Conservation (phyloP, 805 yeast species). For the Candida vartiovaarae region DNA sequence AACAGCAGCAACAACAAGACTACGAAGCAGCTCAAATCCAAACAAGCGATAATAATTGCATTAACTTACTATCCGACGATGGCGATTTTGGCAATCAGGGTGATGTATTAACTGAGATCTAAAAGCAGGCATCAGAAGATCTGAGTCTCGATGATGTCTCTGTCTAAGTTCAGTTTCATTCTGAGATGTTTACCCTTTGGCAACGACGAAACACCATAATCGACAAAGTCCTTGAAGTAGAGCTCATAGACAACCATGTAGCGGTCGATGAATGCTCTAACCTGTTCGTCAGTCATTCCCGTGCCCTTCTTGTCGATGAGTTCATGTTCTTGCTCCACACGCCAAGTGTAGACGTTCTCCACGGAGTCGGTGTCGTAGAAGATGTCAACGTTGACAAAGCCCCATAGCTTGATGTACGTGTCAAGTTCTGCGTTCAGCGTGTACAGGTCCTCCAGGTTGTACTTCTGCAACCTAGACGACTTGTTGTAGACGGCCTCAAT, state of each 20-base stretch:
- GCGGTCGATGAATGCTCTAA: slow-evolving; percentile 61
- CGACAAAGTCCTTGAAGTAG: slow-evolving; percentile 43
- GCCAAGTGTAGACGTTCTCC: slow-evolving; percentile 67
- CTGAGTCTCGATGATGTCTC: slow-evolving; percentile 10
- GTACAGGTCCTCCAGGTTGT: slow-evolving; percentile 24
- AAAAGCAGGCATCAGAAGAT: slow-evolving; percentile 2
- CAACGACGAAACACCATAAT: slow-evolving; percentile 22
- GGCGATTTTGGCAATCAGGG: background rate
- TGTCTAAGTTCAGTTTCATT: slow-evolving; percentile 11
- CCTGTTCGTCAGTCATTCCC: slow-evolving; percentile 80
- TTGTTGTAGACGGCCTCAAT: slow-evolving; percentile 10
- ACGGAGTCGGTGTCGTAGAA: slow-evolving; percentile 55
- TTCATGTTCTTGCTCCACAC: slow-evolving; percentile 59
- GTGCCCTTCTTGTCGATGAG: slow-evolving; percentile 45
- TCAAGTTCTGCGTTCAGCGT: slow-evolving; percentile 46
- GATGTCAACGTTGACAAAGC: slow-evolving; percentile 50
- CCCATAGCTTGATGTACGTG: slow-evolving; percentile 50
- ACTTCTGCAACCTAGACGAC: slow-evolving; percentile 20
- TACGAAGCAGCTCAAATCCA: no score
- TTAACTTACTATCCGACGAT: slow-evolving; percentile 11
- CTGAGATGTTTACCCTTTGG: slow-evolving; percentile 12
- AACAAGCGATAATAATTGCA: background rate
- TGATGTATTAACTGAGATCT: background rate
- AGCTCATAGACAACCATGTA: slow-evolving; percentile 82
- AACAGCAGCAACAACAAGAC: no score